A percentile compares a stretch with the other conserved stretches of the same genome.
phyloP scores from a whole-genome alignment of 2,329 filamentous ascomycete species.

The Colletotrichum spaethianum region DNA sequence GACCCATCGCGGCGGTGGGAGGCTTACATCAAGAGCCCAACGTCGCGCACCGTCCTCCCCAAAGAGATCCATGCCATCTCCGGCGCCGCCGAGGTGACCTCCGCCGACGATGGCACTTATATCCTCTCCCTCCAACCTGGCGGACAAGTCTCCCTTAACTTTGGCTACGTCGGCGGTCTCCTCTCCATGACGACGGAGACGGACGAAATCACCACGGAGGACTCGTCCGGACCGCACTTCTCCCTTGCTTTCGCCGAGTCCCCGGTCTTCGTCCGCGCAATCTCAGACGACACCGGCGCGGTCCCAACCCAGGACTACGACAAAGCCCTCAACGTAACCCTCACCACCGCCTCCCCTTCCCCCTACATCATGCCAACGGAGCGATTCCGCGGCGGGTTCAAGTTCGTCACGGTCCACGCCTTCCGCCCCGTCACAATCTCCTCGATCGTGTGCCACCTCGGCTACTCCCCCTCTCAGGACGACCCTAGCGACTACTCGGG shows the following conservation, averaged over 20 bases:
- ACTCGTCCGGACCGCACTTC: slow-evolving; percentile 36
- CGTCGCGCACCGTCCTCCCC: slow-evolving; percentile 30
- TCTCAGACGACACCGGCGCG: slow-evolving; percentile 46
- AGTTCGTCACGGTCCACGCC: slow-evolving; percentile 56
- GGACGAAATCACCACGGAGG: neutral
- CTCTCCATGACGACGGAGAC: slow-evolving; percentile 35
- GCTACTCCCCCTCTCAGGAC: slow-evolving; percentile 52
- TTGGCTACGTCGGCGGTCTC: slow-evolving; percentile 42
- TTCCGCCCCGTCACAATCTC: slow-evolving; percentile 45
- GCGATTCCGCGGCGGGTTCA: slow-evolving; percentile 58
- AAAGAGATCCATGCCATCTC: slow-evolving; percentile 33
- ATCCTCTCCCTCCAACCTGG: slow-evolving; percentile 16
- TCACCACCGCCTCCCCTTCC: slow-evolving; percentile 10
- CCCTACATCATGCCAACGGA: slow-evolving; percentile 46
- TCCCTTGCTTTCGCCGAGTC: slow-evolving; percentile 46
- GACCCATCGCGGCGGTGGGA: slow-evolving; percentile 33
- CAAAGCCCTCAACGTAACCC: slow-evolving; percentile 43
- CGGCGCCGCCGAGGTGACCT: slow-evolving; percentile 20
- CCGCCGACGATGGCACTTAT: slow-evolving; percentile 20
- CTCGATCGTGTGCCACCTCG: slow-evolving; percentile 47
- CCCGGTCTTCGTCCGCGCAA: slow-evolving; percentile 43
- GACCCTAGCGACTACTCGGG: slow-evolving; percentile 59
- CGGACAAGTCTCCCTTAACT: slow-evolving; percentile 41
- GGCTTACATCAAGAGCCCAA: slow-evolving; percentile 29
- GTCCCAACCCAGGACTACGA: slow-evolving; percentile 44